Evolutionary conservation across 345 rosid species (phyloP).

Genomic region (Microcos paniculata): DNA sequence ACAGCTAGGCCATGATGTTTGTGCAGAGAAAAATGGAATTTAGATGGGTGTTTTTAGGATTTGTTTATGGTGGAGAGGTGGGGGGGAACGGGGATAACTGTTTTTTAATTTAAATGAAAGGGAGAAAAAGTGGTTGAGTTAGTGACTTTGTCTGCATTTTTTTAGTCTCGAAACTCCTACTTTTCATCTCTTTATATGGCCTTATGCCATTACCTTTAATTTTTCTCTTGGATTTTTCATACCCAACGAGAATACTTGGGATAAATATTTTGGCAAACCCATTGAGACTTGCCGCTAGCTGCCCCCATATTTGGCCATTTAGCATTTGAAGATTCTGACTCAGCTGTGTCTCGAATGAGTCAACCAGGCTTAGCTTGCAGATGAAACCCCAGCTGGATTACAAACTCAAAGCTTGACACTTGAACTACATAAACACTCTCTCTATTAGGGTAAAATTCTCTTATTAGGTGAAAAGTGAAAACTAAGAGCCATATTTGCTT

Average conservation of each 20-base stretch:
- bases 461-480: too few relatives aligned
- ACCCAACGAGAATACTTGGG: not conserved
- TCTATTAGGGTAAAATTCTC: too few relatives aligned
- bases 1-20: slow-evolving; percentile 71
- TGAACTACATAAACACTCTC: too few relatives aligned
- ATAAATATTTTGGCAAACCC: not conserved
- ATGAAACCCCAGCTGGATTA: too few relatives aligned
- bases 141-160: slow-evolving; percentile 27
- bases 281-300: not conserved
- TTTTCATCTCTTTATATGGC: slow-evolving; percentile 17
- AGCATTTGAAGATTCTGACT: slow-evolving; percentile 4
- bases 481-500: too few relatives aligned
- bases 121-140: slow-evolving; percentile 12
- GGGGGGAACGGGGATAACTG: slow-evolving; percentile 25
- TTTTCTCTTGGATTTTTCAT: slow-evolving; percentile 18
- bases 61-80: slow-evolving; percentile 27
- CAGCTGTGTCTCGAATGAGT: slow-evolving; percentile 6
- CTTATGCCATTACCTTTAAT: not conserved
- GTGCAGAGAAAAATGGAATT: slow-evolving; percentile 51
- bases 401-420: too few relatives aligned
- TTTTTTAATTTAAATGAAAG: slow-evolving; percentile 33
- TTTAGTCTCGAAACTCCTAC: not conserved
- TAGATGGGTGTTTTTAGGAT: slow-evolving; percentile 25
- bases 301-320: slow-evolving; percentile 9
- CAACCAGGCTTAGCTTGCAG: not conserved